phyloP scores from a whole-genome alignment of 768 basidiomycete species.

The Agaricus sinodeliciosus region DNA sequence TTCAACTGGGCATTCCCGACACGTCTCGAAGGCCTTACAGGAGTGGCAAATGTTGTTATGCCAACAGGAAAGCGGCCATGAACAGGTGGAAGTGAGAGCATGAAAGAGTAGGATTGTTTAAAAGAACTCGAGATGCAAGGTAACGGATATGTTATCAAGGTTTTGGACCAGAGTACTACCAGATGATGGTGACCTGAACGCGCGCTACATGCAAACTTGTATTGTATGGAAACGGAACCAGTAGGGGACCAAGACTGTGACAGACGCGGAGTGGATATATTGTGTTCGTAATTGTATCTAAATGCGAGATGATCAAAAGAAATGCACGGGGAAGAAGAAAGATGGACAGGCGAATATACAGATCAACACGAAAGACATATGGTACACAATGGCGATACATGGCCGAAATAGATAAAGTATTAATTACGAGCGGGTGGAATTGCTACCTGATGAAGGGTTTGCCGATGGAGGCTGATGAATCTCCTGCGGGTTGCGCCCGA shows the following conservation, averaged over 20 bases:
- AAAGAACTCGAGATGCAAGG: neutral
- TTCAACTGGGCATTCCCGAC: slow-evolving; percentile 37
- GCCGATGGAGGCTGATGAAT: neutral
- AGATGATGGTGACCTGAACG: too few species aligned
- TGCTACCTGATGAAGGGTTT: neutral
- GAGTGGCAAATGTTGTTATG: slow-evolving; percentile 48
- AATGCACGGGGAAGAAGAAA: neutral
- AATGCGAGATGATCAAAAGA: neutral
- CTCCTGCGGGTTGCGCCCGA: slow-evolving; percentile 6
- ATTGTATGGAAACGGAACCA: too few species aligned
- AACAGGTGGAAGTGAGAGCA: slow-evolving; percentile 39
- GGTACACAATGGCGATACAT: neutral
- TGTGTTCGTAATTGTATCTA: neutral
- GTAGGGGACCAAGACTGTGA: too few species aligned
- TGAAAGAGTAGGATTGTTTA: slow-evolving; percentile 6
- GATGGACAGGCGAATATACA: neutral
- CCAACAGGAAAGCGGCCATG: slow-evolving; percentile 50
- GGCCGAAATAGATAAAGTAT: neutral
- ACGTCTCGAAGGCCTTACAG: slow-evolving; percentile 29
- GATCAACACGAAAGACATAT: slow-evolving; percentile 1
- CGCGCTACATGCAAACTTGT: too few species aligned
- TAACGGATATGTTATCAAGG: neutral
- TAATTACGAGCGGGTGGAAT: neutral
- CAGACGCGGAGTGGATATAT: neutral
- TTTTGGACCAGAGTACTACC: neutral